phyloP scores from a whole-genome alignment of 2,329 filamentous ascomycete genomes.

The Fusarium sarcochroum region DNA sequence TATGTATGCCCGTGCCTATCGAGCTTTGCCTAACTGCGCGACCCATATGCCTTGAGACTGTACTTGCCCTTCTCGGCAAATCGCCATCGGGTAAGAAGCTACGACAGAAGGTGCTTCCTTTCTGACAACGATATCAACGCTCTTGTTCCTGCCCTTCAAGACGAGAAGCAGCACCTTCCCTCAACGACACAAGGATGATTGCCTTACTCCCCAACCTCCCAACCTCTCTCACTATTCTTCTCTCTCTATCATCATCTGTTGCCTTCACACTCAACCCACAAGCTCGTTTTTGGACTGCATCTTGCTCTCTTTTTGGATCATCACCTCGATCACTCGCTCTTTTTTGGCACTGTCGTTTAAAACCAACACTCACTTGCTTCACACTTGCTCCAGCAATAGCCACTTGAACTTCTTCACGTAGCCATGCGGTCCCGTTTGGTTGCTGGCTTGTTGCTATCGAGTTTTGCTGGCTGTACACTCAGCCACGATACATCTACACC shows the following conservation, averaged over 20 bases:
- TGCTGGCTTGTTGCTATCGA: conserved; percentile 24
- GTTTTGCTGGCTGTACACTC: conserved; percentile 18
- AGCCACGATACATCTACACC: conserved; percentile 13
- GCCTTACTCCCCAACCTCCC: neutral
- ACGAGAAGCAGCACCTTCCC: conserved; percentile 5
- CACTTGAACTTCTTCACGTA: conserved; percentile 9
- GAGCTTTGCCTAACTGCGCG: neutral
- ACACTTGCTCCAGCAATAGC: conserved; percentile 33
- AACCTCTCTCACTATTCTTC: neutral
- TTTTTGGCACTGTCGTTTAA: conserved; percentile 54
- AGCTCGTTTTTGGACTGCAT: conserved; percentile 46
- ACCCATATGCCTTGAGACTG: neutral
- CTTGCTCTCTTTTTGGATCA: conserved; percentile 53
- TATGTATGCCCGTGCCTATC: neutral
- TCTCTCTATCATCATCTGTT: conserved; percentile 35
- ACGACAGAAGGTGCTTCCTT: neutral
- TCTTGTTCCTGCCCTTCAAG: conserved; percentile 1
- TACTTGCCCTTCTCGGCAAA: neutral
- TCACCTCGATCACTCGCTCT: conserved; percentile 32
- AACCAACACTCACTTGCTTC: conserved; percentile 33
- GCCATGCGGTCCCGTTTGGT: conserved; percentile 45
- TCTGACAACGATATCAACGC: neutral
- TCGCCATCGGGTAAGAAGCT: too few species aligned
- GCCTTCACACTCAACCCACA: conserved; percentile 42
- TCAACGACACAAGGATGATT: neutral